phyloP scores from a whole-genome alignment of 139 green algal species.

The Micromonas commoda region DNA sequence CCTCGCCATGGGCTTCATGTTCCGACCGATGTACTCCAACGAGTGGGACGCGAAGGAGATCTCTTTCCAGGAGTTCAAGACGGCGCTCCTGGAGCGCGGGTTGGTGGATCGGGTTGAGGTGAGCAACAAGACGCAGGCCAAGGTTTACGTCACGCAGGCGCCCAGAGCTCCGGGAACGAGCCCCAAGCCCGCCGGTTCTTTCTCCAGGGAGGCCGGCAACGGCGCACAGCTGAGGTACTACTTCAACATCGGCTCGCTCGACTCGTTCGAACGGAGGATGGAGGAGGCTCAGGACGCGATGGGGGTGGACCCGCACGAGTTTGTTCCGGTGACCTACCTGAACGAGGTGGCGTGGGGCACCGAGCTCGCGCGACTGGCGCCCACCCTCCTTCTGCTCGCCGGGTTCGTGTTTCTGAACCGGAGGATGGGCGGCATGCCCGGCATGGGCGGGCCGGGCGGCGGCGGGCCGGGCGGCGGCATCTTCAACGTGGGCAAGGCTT shows the following conservation, averaged over 20 bases:
- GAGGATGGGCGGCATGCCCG: constrained; percentile 45
- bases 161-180: too few relatives aligned
- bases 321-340: constrained; percentile 68
- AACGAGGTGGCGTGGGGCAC: constrained; percentile 61
- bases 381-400: constrained; percentile 86
- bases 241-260: constrained; percentile 93
- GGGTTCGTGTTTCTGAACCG: constrained; percentile 82
- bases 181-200: background rate
- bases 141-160: constrained; percentile 50
- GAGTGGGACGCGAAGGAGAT: constrained; percentile 62
- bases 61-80: constrained; percentile 85
- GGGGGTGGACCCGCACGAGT: constrained; percentile 43
- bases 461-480: constrained; percentile 49
- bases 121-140: constrained; percentile 81
- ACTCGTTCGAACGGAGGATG: constrained; percentile 93
- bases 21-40: background rate
- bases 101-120: constrained; percentile 84
- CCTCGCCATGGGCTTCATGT: background rate
- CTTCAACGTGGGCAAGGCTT: constrained; percentile 86
- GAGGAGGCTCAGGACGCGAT: constrained; percentile 78
- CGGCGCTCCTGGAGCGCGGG: constrained; percentile 68
- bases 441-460: constrained; percentile 37
- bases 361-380: constrained; percentile 67
- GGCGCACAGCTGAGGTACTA: constrained; percentile 61
- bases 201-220: too few relatives aligned